These are phyloP conservation scores for Populus deltoides DNA, from an alignment of 345 rosid genomes.

Conservation along the genomic window DNA sequence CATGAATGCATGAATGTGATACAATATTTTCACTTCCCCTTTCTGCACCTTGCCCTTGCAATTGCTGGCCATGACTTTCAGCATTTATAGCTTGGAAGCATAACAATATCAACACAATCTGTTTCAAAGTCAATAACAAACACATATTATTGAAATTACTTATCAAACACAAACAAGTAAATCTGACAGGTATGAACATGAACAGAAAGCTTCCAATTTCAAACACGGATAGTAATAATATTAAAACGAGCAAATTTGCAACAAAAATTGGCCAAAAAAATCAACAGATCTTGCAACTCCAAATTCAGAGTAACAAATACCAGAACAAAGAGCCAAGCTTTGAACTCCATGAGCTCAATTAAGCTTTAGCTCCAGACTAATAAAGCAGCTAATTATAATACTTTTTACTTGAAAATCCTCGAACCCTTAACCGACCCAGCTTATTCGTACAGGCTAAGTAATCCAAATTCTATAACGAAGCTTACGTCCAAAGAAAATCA, in stretches of 20 bases:
- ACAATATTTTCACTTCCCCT: constrained; percentile 42
- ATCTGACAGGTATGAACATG: not conserved
- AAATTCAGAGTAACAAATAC: constrained; percentile 10
- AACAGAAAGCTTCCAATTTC: constrained; percentile 3
- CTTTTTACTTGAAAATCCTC: not conserved
- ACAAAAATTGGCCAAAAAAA: not conserved
- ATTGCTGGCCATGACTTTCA: constrained; percentile 30
- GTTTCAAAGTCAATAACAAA: constrained; percentile 20
- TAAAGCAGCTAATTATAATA: not conserved
- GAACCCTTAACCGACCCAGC: not conserved
- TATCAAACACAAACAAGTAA: not conserved
- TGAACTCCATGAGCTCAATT: constrained; percentile 13
- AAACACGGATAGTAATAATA: not conserved
- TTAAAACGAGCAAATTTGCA: not conserved
- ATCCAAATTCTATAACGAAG: not conserved
- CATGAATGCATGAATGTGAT: constrained; percentile 94
- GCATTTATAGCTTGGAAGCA: constrained; percentile 47
- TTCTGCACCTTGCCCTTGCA: constrained; percentile 37
- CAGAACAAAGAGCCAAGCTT: constrained; percentile 14
- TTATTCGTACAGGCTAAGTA: not conserved
- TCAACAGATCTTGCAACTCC: not conserved
- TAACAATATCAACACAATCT: constrained; percentile 61
- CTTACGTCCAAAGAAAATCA: not conserved
- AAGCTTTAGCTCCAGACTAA: constrained; percentile 11
- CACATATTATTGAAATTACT: not conserved